Evolutionary conservation across 2,329 filamentous ascomycete genomes (phyloP).

Genomic region (Ophiocordyceps camponoti-floridani): DNA sequence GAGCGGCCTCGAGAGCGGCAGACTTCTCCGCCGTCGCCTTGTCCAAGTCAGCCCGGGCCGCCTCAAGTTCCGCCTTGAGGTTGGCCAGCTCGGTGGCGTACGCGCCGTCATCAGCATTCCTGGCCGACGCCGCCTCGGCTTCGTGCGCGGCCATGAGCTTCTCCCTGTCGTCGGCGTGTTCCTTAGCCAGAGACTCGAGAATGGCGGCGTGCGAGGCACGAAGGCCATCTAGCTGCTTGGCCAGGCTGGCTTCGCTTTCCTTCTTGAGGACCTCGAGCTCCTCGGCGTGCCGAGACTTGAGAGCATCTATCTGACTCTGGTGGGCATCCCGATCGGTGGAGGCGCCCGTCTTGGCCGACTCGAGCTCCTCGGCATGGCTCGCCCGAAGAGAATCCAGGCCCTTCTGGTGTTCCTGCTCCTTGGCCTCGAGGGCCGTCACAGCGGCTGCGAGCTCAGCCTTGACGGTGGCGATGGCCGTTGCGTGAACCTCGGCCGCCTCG

Average conservation of each 20-base stretch:
- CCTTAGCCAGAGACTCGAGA: constrained; percentile 23
- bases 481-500: constrained; percentile 19
- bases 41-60: constrained; percentile 25
- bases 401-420: constrained; percentile 33
- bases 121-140: constrained; percentile 12
- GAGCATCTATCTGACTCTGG: constrained; percentile 30
- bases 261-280: constrained; percentile 25
- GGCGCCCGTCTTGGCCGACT: constrained; percentile 33
- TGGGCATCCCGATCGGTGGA: constrained; percentile 30
- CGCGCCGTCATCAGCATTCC: constrained; percentile 11
- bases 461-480: constrained; percentile 22
- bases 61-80: constrained; percentile 14
- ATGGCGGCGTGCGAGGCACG: constrained; percentile 24
- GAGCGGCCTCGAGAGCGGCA: constrained; percentile 25
- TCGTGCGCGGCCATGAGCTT: constrained; percentile 12
- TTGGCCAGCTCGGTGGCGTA: constrained; percentile 14
- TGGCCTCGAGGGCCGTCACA: constrained; percentile 27
- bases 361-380: constrained; percentile 39
- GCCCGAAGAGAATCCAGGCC: constrained; percentile 35
- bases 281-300: constrained; percentile 35
- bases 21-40: constrained; percentile 20
- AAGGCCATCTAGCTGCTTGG: constrained; percentile 22
- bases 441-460: constrained; percentile 25
- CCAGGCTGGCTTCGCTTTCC: constrained; percentile 20
- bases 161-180: constrained; percentile 20